Evolutionary conservation across 2,329 filamentous ascomycete species (phyloP).

Genomic region (Sclerotinia subarctica): DNA sequence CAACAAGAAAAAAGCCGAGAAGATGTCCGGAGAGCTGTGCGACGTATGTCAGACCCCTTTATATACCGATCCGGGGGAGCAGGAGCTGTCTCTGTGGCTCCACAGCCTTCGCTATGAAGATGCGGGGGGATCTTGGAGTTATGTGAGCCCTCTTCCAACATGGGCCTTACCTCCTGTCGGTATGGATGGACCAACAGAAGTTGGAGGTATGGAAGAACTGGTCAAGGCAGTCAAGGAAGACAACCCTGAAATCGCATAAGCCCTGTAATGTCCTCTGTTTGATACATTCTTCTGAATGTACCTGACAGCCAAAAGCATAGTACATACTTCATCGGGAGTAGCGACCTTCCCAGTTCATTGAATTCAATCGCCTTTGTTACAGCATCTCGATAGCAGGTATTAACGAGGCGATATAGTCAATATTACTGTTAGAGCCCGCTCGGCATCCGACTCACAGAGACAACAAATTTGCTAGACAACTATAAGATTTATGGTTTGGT

Average conservation of each 20-base stretch:
- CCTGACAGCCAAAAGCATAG: not conserved
- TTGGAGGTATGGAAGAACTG: constrained; percentile 58
- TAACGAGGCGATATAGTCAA: too few species aligned
- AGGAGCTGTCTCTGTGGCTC: constrained; percentile 90
- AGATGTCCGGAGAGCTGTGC: constrained; percentile 83
- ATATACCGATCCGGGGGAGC: constrained; percentile 86
- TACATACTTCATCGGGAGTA: not conserved
- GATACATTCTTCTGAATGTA: constrained; percentile 11
- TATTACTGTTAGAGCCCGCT: too few species aligned
- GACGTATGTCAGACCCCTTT: constrained; percentile 79
- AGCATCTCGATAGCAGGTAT: not conserved
- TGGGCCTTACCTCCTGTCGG: constrained; percentile 78
- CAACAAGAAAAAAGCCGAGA: constrained; percentile 86
- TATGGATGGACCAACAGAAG: constrained; percentile 61
- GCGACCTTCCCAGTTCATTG: too few species aligned
- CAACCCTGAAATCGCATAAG: constrained; percentile 37
- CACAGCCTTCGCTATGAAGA: constrained; percentile 91
- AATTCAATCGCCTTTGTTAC: not conserved
- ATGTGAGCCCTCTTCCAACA: constrained; percentile 75
- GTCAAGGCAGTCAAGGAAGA: constrained; percentile 47
- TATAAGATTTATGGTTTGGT: too few species aligned
- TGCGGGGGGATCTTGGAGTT: constrained; percentile 78
- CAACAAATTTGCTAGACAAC: too few species aligned
- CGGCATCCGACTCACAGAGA: too few species aligned
- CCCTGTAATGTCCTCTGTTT: not conserved